phyloP scores from a whole-genome alignment of 495 filamentous ascomycete genomes.

The Entonaema liquescens region DNA sequence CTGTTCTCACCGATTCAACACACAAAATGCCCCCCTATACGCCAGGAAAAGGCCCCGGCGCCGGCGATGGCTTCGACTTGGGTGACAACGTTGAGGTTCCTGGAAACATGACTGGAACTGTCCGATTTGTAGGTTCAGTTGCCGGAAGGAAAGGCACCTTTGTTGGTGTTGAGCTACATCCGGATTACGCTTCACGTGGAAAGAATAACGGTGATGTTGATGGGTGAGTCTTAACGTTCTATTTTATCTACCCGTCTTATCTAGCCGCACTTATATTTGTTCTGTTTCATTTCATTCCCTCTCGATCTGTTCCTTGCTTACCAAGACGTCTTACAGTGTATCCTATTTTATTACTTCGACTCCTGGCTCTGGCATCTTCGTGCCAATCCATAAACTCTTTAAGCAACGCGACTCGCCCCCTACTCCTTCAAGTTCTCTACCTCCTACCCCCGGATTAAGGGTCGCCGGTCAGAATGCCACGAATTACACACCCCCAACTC shows the following conservation, averaged over 20 bases:
- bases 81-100: constrained; percentile 95
- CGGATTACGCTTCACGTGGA: constrained; percentile 79
- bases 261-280: constrained; percentile 12
- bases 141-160: constrained; percentile 90
- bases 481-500: constrained; percentile 70
- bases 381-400: constrained; percentile 84
- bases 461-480: constrained; percentile 58
- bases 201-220: constrained; percentile 99
- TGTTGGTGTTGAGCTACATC: constrained; percentile 90
- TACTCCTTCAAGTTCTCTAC: constrained; percentile 64
- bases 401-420: constrained; percentile 69
- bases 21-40: constrained; percentile 53
- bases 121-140: constrained; percentile 89
- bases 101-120: constrained; percentile 88
- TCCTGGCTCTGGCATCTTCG: constrained; percentile 89
- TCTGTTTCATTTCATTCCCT: constrained; percentile 1
- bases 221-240: constrained; percentile 66
- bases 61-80: constrained; percentile 64
- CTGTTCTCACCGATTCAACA: constrained; percentile 56
- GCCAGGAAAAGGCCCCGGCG: constrained; percentile 41
- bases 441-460: constrained; percentile 71
- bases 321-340: constrained; percentile 56
- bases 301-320: constrained; percentile 27
- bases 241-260: constrained; percentile 33
- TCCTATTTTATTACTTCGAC: constrained; percentile 84